Evolutionary conservation across 208 protist genomes (phyloP), one percentile per base, ranked within the genome.

Genomic region (Wallacemonas sp.): DNA sequence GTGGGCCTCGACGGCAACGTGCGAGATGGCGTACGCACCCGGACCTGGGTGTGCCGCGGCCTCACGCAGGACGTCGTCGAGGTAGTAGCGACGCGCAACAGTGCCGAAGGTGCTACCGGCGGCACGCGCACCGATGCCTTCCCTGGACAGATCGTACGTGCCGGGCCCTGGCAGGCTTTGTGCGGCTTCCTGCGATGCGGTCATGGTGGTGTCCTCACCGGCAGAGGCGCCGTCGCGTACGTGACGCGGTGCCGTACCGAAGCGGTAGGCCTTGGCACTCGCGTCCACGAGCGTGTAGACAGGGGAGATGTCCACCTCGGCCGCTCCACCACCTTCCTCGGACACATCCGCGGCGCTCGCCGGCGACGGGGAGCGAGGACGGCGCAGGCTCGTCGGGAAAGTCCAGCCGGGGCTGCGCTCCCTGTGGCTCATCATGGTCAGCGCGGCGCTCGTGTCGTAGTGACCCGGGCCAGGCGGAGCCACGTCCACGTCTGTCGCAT

Each of bases 171-270:
- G 79, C 26, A 57, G 33, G 5, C 1, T 38, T 20, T 31, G 4
- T 18, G 23, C 32, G 25, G 10, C 54, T 12, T 44, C 33, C 33
- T 5, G n/a, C n/a, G n/a, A n/a, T n/a, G n/a, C n/a, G n/a, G n/a
- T n/a, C n/a, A n/a, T n/a, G n/a, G n/a, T n/a, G n/a, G n/a, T n/a
- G n/a, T n/a, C n/a, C n/a, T n/a, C n/a, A n/a, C n/a, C n/a, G n/a
- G n/a, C n/a, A n/a, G 36, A 41, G 10, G 7, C 65, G 42, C 22
- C 48, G 20, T 57, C 61, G 33, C 55, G 5, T 1, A 73, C 5
- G 11, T 70, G 57, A 46, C 81, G 85, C n/a, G 76, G 66, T 20
- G 81, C 70, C 18, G 68, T 83, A 26, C 77, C 74, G 57, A 84
- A 86, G 33, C 38, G 38, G 57, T 49, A 46, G 14, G 57, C 18